Conservation (phyloP, 2,329 filamentous ascomycete species). For the Emericellopsis atlantica region DNA sequence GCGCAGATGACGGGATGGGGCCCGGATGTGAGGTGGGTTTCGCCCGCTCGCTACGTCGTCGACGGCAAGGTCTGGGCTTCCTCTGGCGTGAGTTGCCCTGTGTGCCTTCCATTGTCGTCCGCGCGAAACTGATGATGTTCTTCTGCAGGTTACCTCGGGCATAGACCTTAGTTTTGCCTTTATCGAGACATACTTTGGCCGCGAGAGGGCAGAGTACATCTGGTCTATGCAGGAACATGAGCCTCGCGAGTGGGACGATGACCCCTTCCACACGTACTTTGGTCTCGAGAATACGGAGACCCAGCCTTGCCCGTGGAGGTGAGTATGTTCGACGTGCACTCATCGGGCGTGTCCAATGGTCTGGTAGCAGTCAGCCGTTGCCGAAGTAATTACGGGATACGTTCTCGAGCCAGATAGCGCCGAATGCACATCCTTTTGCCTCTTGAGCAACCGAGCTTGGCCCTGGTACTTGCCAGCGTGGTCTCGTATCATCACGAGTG, state of each 20-base stretch:
- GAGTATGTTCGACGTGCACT: too few species aligned
- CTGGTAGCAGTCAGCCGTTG: too few species aligned
- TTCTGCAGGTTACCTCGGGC: conserved; percentile 19
- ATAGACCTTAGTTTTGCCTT: conserved; percentile 24
- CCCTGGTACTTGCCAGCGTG: too few species aligned
- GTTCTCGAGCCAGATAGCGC: too few species aligned
- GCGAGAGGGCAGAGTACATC: conserved; percentile 28
- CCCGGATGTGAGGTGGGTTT: conserved; percentile 44
- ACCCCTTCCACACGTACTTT: conserved; percentile 12
- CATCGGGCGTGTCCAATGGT: too few species aligned
- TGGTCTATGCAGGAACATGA: conserved; percentile 41
- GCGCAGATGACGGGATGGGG: conserved; percentile 30
- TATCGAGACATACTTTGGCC: conserved; percentile 31
- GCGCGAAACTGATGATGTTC: too few species aligned
- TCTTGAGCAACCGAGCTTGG: too few species aligned
- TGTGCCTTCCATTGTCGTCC: neutral
- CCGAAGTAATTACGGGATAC: too few species aligned
- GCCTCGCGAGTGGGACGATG: conserved; percentile 12
- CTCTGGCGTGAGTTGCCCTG: conserved; percentile 32
- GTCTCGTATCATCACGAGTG: too few species aligned
- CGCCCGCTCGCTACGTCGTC: conserved; percentile 48
- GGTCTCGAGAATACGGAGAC: neutral
- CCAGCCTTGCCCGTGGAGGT: neutral
- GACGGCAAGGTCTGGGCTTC: conserved; percentile 55
- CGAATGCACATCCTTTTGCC: too few species aligned